Evolutionary conservation across 305 asterid genomes (phyloP).

Genomic region (Fraxinus nigra): DNA sequence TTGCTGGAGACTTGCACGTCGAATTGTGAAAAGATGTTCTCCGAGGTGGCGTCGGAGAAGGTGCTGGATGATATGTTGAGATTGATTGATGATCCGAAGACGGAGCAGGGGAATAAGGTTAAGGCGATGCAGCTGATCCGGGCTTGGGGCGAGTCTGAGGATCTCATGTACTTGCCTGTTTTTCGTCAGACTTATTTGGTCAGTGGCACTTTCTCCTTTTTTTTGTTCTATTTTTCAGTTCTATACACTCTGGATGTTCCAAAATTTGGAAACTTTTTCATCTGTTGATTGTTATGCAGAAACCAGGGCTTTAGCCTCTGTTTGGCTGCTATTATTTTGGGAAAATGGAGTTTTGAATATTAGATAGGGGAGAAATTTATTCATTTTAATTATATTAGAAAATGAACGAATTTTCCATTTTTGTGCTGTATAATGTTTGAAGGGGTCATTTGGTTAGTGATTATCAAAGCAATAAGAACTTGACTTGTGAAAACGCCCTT

Average conservation of each 20-base stretch:
- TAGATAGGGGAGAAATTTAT: neutral
- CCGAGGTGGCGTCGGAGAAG: conserved; percentile 93
- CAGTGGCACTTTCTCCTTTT: neutral
- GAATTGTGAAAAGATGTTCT: conserved; percentile 85
- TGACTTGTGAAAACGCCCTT: neutral
- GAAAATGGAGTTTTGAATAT: no score
- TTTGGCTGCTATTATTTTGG: no score
- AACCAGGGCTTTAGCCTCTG: neutral
- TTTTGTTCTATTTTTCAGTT: neutral
- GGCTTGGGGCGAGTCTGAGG: conserved; percentile 92
- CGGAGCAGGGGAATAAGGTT: conserved; percentile 61
- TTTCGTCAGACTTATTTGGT: conserved; percentile 86
- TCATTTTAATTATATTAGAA: neutral
- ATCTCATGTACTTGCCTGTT: conserved; percentile 78
- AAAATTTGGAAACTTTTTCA: neutral
- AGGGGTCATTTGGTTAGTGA: neutral
- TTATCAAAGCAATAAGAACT: neutral
- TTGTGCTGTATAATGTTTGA: neutral
- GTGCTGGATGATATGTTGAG: conserved; percentile 82
- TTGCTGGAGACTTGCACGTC: conserved; percentile 83
- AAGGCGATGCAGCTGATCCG: conserved; percentile 83
- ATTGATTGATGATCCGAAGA: conserved; percentile 70
- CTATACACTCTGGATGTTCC: neutral
- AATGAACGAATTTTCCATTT: neutral
- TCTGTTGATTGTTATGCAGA: neutral